phyloP scores from a whole-genome alignment of 2,329 filamentous ascomycete species.

The Bipolaris bicolor region DNA sequence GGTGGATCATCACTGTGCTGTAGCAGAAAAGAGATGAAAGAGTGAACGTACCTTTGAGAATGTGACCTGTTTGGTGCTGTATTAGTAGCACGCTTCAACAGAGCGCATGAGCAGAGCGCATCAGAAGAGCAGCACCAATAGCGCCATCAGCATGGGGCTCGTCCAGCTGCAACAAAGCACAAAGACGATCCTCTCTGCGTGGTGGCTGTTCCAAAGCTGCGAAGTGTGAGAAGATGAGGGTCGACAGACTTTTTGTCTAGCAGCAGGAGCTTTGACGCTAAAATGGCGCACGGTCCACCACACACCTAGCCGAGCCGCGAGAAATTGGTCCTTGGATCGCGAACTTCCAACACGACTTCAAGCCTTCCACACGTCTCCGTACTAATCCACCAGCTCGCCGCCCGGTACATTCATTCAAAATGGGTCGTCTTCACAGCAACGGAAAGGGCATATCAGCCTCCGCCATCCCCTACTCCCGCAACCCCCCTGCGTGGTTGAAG shows the following conservation, averaged over 20 bases:
- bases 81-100: not conserved
- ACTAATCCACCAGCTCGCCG: conserved; percentile 33
- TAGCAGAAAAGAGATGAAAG: not conserved
- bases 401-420: conserved; percentile 57
- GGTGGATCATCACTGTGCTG: conserved; percentile 28
- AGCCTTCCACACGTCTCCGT: conserved; percentile 32
- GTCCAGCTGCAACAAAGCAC: conserved; percentile 6
- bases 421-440: conserved; percentile 99
- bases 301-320: conserved; percentile 29
- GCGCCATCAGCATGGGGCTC: not conserved
- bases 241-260: conserved; percentile 19
- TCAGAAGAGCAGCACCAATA: not conserved
- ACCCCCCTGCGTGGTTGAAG: conserved; percentile 94
- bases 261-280: conserved; percentile 14
- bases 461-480: conserved; percentile 95
- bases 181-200: not conserved
- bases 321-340: conserved; percentile 26
- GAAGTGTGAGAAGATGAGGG: conserved; percentile 6
- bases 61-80: not conserved
- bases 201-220: not conserved
- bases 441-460: conserved; percentile 99
- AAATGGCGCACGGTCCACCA: conserved; percentile 14
- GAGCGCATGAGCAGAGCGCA: not conserved
- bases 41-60: conserved; percentile 45
- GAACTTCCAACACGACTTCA: conserved; percentile 23